phyloP scores from a whole-genome alignment of 345 rosid genomes.

The Triadica sebifera region DNA sequence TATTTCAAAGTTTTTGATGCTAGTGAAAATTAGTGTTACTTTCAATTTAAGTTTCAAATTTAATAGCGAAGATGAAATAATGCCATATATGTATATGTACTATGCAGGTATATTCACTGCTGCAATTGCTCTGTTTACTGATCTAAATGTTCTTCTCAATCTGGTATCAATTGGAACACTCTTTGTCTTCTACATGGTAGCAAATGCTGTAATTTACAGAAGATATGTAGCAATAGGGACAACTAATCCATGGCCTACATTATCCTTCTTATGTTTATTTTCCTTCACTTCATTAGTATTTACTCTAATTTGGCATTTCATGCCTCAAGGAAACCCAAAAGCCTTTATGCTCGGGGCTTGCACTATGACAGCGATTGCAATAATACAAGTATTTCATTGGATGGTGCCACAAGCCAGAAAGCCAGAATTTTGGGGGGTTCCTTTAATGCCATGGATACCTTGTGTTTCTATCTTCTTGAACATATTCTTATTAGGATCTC shows the following conservation, averaged over 20 bases:
- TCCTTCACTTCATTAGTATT: constrained; percentile 57
- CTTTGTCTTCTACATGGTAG: constrained; percentile 94
- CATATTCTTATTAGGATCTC: constrained; percentile 73
- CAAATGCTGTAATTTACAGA: constrained; percentile 75
- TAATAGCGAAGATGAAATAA: too few species aligned
- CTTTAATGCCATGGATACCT: constrained; percentile 92
- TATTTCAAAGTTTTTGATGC: too few species aligned
- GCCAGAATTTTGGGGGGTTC: constrained; percentile 90
- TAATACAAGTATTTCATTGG: constrained; percentile 46
- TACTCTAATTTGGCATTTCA: constrained; percentile 66
- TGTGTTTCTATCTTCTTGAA: constrained; percentile 74
- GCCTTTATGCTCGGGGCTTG: constrained; percentile 52
- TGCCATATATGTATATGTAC: too few species aligned
- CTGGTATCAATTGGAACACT: constrained; percentile 92
- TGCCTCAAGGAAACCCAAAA: constrained; percentile 49
- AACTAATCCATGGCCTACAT: constrained; percentile 69
- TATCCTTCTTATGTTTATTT: constrained; percentile 63
- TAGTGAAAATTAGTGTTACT: too few species aligned
- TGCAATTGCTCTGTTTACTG: constrained; percentile 71
- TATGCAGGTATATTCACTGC: constrained; percentile 81
- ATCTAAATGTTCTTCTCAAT: constrained; percentile 63
- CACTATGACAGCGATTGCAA: constrained; percentile 39
- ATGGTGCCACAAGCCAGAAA: constrained; percentile 60
- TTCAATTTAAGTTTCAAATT: too few species aligned
- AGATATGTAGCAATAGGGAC: constrained; percentile 70